These are phyloP conservation scores for Floccularia luteovirens DNA, from an alignment of 768 basidiomycete genomes.

Conservation along the genomic window DNA sequence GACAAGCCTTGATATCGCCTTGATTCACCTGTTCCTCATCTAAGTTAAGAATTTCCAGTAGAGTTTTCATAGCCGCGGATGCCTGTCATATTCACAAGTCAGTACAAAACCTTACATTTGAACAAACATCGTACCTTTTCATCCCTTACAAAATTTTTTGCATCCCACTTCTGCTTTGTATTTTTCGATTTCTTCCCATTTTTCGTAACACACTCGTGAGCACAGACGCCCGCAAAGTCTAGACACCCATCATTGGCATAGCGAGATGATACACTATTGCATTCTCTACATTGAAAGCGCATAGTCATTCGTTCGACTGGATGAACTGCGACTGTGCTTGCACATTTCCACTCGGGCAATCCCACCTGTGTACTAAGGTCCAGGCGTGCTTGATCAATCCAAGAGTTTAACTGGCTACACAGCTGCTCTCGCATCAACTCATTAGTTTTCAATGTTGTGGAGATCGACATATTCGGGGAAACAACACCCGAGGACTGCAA, in stretches of 20 bases:
- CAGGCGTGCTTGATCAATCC: constrained; percentile 37
- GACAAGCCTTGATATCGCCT: too few relatives aligned
- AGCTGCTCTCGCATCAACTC: constrained; percentile 15
- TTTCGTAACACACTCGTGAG: constrained; percentile 44
- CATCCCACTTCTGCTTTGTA: constrained; percentile 31
- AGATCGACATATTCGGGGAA: constrained; percentile 5
- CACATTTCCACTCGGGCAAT: constrained; percentile 40
- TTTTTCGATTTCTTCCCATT: constrained; percentile 13
- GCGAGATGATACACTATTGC: constrained; percentile 24
- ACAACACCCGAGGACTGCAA: constrained; percentile 19
- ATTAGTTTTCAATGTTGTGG: constrained; percentile 18
- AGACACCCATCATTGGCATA: constrained; percentile 37
- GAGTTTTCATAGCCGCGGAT: constrained; percentile 28
- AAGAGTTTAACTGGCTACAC: constrained; percentile 31
- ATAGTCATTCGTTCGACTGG: constrained; percentile 54
- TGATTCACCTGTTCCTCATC: constrained; percentile 20
- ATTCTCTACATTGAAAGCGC: constrained; percentile 49
- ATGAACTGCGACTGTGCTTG: constrained; percentile 37
- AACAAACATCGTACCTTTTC: constrained; percentile 32
- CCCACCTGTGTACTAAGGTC: constrained; percentile 42
- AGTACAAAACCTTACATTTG: background rate
- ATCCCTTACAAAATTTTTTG: constrained; percentile 50
- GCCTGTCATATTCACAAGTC: constrained; percentile 27
- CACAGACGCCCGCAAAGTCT: constrained; percentile 51
- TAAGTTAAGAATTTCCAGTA: constrained; percentile 22